A percentile compares a stretch with the other conserved stretches of the same genome.
These are phyloP conservation scores for Psilocybe cubensis DNA, from an alignment of 768 basidiomycete species.

Conservation along the genomic window DNA sequence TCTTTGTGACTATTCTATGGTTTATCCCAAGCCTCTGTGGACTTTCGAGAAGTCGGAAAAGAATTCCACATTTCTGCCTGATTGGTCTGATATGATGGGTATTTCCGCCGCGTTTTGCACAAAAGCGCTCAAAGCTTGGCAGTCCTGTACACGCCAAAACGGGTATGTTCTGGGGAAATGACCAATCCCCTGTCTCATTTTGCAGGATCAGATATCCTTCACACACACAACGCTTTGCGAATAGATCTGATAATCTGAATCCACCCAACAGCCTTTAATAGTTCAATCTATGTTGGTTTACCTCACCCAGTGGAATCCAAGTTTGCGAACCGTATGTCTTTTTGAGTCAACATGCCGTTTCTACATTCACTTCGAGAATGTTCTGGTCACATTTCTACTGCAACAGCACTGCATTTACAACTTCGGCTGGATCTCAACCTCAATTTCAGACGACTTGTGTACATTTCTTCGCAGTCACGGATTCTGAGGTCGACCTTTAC, in stretches of 20 bases:
- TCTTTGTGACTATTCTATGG: neutral
- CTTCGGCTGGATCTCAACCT: neutral
- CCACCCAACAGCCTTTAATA: neutral
- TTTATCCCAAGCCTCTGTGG: neutral
- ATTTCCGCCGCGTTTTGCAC: neutral
- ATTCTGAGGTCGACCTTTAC: neutral
- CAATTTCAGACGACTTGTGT: neutral
- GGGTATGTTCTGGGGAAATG: neutral
- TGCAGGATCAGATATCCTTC: neutral
- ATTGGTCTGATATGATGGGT: neutral
- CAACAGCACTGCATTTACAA: neutral
- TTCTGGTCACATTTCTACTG: neutral
- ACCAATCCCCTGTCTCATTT: neutral
- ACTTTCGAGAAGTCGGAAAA: conserved; percentile 4
- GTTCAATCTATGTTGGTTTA: neutral
- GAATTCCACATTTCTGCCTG: neutral
- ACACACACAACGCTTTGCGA: too few relatives aligned
- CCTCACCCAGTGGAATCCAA: neutral
- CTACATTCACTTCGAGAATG: neutral
- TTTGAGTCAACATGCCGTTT: neutral
- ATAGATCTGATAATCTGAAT: too few relatives aligned
- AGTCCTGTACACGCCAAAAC: neutral
- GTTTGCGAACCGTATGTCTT: neutral
- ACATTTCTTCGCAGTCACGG: neutral
- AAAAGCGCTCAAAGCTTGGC: neutral